Evolutionary conservation across 306 rosid species (phyloP).

Genomic region (Senna siamea): DNA sequence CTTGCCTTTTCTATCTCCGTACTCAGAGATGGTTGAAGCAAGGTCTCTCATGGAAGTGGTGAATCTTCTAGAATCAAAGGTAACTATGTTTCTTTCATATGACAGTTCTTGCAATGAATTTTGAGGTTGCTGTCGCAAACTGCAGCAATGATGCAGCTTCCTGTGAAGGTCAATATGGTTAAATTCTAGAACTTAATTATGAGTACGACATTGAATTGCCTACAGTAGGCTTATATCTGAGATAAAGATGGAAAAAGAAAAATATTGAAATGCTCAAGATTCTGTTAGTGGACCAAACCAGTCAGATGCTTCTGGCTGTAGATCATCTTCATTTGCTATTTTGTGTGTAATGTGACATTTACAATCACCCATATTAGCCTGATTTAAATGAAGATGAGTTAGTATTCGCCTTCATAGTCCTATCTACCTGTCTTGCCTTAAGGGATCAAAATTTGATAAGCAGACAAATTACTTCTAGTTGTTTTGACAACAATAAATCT

Average conservation of each 20-base stretch:
- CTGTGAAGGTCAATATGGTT: conserved; percentile 43
- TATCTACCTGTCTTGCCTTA: conserved; percentile 5
- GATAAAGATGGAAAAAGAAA: conserved; percentile 23
- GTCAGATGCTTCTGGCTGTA: conserved; percentile 38
- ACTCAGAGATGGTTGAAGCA: conserved; percentile 42
- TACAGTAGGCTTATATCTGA: conserved; percentile 16
- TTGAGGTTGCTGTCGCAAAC: conserved; percentile 38
- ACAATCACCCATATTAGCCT: conserved; percentile 46
- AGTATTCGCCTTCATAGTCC: conserved; percentile 8
- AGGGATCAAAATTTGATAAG: conserved; percentile 25
- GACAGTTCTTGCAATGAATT: conserved; percentile 39
- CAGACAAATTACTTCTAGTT: conserved; percentile 14
- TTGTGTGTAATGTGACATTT: conserved; percentile 31
- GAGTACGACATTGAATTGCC: conserved; percentile 3
- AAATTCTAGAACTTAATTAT: conserved; percentile 37
- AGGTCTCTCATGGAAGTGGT: conserved; percentile 39
- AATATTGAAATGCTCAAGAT: conserved; percentile 18
- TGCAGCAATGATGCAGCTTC: conserved; percentile 49
- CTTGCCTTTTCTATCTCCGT: conserved; percentile 42
- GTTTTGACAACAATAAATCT: conserved; percentile 29
- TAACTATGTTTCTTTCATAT: conserved; percentile 35
- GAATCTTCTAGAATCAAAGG: conserved; percentile 45
- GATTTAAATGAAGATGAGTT: conserved; percentile 22
- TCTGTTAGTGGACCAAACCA: conserved; percentile 43
- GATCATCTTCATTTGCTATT: conserved; percentile 41